Evolutionary conservation across 2,329 filamentous ascomycete species (phyloP).

Genomic region (Trichoderma sp.): DNA sequence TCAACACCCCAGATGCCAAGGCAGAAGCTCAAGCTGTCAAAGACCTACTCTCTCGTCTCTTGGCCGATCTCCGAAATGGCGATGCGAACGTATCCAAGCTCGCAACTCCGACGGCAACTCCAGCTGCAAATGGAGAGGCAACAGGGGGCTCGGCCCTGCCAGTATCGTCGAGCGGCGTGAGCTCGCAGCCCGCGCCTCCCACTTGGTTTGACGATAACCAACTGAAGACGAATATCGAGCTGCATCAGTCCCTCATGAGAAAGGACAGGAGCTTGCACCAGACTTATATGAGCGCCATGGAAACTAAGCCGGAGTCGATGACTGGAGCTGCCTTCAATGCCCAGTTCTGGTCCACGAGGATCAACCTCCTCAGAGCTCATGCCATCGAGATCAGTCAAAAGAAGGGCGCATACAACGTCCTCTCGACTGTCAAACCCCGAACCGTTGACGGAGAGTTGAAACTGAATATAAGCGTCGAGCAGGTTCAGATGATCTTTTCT

Average conservation of each 20-base stretch:
- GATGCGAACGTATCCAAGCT: slow-evolving; percentile 55
- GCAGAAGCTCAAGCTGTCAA: slow-evolving; percentile 84
- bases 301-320: slow-evolving; percentile 82
- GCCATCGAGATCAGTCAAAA: slow-evolving; percentile 86
- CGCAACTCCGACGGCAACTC: slow-evolving; percentile 34
- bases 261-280: slow-evolving; percentile 74
- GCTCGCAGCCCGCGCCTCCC: slow-evolving; percentile 53
- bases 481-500: slow-evolving; percentile 88
- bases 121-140: slow-evolving; percentile 36
- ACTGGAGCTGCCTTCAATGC: slow-evolving; percentile 79
- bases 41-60: slow-evolving; percentile 75
- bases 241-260: slow-evolving; percentile 87
- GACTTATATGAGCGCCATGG: slow-evolving; percentile 83
- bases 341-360: slow-evolving; percentile 92
- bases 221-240: slow-evolving; percentile 73
- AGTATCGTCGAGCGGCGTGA: slow-evolving; percentile 73
- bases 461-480: slow-evolving; percentile 84
- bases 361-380: slow-evolving; percentile 83
- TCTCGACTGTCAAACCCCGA: slow-evolving; percentile 80
- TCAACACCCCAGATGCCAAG: slow-evolving; percentile 79
- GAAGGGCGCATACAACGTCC: slow-evolving; percentile 88
- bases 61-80: slow-evolving; percentile 66
- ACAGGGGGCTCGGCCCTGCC: slow-evolving; percentile 65
- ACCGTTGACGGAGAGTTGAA: slow-evolving; percentile 60
- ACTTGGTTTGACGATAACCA: slow-evolving; percentile 80